phyloP scores from a whole-genome alignment of 768 basidiomycete species.

The Boletus pseudo-olivaceus region DNA sequence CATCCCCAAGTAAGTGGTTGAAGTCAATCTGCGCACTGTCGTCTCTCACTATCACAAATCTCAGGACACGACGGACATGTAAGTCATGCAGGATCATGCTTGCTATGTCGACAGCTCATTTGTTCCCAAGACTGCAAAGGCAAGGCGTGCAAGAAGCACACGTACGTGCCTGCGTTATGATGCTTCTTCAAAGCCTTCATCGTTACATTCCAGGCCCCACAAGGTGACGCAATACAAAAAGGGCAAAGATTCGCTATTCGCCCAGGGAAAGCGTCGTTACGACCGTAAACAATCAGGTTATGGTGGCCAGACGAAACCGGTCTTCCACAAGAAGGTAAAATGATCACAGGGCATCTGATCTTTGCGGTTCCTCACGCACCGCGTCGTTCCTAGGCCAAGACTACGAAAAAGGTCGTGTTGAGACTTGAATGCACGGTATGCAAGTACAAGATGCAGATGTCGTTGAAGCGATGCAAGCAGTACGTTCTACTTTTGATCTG shows the following conservation, averaged over 20 bases:
- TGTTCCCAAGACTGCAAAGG: conserved; percentile 79
- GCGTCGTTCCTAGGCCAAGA: conserved; percentile 69
- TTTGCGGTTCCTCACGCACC: not conserved
- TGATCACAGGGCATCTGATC: not conserved
- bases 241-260: conserved; percentile 97
- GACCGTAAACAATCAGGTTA: conserved; percentile 98
- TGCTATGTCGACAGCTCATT: conserved; percentile 1
- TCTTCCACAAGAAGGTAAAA: conserved; percentile 98
- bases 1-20: conserved; percentile 78
- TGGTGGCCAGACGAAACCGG: conserved; percentile 99
- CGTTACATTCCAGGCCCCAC: conserved; percentile 65
- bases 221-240: conserved; percentile 99
- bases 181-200: not conserved
- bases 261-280: conserved; percentile 99
- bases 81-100: conserved; percentile 34
- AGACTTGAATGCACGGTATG: conserved; percentile 96
- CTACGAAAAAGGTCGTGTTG: conserved; percentile 99
- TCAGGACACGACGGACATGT: conserved; percentile 94
- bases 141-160: conserved; percentile 96
- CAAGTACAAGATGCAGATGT: conserved; percentile 97
- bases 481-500: conserved; percentile 39
- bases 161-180: conserved; percentile 50
- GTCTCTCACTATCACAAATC: conserved; percentile 11
- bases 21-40: not conserved
- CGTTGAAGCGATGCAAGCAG: conserved; percentile 99